Evolutionary conservation across 2,329 filamentous ascomycete genomes (phyloP).

Genomic region (Beauveria sp.): DNA sequence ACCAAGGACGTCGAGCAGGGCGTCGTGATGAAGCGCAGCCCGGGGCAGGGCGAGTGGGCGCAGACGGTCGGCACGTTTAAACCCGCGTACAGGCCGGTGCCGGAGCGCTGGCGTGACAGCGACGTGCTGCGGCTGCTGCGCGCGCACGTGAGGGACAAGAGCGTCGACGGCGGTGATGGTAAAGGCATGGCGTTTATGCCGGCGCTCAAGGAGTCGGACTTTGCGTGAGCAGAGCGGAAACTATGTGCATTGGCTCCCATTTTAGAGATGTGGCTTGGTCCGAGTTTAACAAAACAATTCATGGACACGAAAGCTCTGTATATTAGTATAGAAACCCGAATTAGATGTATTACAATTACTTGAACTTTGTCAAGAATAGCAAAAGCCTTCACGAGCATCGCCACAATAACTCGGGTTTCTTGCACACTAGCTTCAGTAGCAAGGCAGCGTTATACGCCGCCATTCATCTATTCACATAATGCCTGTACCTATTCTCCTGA

Average conservation of each 20-base stretch:
- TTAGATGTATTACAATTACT: not conserved
- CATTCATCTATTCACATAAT: not conserved
- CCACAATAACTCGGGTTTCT: too few species aligned
- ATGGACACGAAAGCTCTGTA: not conserved
- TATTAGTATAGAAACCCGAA: not conserved
- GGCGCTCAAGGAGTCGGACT: constrained; percentile 24
- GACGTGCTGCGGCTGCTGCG: constrained; percentile 71
- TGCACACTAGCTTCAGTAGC: too few species aligned
- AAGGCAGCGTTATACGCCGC: not conserved
- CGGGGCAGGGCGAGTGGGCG: constrained; percentile 73
- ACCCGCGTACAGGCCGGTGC: constrained; percentile 87
- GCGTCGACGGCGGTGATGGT: constrained; percentile 32
- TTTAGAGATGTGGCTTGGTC: not conserved
- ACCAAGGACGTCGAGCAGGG: constrained; percentile 11
- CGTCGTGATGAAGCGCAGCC: constrained; percentile 24
- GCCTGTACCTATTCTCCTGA: not conserved
- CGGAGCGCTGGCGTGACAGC: constrained; percentile 74
- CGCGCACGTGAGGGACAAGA: constrained; percentile 64
- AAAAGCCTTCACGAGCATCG: not conserved
- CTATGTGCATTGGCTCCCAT: not conserved
- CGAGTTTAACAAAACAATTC: not conserved
- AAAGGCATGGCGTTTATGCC: constrained; percentile 54
- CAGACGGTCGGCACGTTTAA: constrained; percentile 93
- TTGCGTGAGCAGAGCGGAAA: not conserved
- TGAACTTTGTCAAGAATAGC: not conserved